Percentiles rank a stretch among this genome's conserved stretches.
Conservation (phyloP, 257 asterid genomes). For the Apocynum venetum region DNA sequence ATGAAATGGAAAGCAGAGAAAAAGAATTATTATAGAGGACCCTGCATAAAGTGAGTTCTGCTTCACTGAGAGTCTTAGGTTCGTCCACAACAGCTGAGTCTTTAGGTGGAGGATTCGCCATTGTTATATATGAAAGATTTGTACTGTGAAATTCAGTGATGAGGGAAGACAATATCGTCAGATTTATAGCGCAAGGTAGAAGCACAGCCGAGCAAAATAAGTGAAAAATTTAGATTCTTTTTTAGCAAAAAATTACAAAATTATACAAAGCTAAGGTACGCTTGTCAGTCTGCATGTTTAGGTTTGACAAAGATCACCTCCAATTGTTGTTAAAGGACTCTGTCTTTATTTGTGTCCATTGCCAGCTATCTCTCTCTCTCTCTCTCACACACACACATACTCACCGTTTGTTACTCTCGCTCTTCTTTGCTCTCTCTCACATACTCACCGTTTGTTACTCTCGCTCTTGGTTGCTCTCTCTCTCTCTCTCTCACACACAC, state of each 20-base stretch:
- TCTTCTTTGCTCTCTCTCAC: no score
- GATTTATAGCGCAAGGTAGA: background rate
- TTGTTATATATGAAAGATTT: background rate
- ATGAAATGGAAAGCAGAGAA: background rate
- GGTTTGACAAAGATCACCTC: background rate
- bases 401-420: no score
- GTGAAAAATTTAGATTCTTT: no score
- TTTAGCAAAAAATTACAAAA: background rate
- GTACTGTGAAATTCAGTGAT: background rate
- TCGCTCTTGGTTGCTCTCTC: no score
- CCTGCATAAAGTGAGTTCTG: background rate
- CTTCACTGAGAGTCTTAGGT: background rate
- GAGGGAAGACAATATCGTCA: background rate
- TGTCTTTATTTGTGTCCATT: background rate
- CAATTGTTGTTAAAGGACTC: background rate
- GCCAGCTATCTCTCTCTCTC: background rate
- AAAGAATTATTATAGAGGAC: background rate
- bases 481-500: no score
- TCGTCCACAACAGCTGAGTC: background rate
- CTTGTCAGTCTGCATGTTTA: background rate
- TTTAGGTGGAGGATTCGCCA: background rate
- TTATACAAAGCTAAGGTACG: background rate
- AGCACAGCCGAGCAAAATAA: background rate
- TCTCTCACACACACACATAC: background rate
- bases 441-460: no score